phyloP scores from a whole-genome alignment of 1,139 yeast genomes.

The Nematodospora anomalae region DNA sequence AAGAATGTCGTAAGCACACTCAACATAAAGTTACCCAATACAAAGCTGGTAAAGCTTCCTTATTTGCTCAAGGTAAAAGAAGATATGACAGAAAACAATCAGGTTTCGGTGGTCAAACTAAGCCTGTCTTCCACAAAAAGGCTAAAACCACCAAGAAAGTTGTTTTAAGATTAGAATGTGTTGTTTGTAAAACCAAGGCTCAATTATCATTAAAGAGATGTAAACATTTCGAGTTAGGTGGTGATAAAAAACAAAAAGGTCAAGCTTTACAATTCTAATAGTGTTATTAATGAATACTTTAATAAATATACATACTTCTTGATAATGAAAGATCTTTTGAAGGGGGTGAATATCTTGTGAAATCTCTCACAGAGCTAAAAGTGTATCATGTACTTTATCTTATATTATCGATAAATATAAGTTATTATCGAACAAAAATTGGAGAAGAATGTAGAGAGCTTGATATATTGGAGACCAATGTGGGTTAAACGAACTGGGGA shows the following conservation, averaged over 20 bases:
- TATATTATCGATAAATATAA: too few species aligned
- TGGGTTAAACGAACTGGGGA: too few species aligned
- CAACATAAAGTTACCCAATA: conserved; percentile 99
- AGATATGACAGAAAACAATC: conserved; percentile 99
- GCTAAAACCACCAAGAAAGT: conserved; percentile 99
- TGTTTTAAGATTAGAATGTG: conserved; percentile 99
- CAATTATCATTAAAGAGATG: conserved; percentile 99
- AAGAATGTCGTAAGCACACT: conserved; percentile 99
- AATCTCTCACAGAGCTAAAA: too few species aligned
- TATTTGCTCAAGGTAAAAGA: conserved; percentile 99
- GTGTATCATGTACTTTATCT: too few species aligned
- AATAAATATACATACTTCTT: background rate
- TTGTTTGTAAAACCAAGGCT: conserved; percentile 97
- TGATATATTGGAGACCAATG: too few species aligned
- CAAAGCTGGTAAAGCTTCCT: conserved; percentile 99
- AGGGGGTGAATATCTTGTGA: too few species aligned
- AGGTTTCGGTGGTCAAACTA: conserved; percentile 99
- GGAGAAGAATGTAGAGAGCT: too few species aligned
- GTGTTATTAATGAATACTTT: conserved; percentile 7
- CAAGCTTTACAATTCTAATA: conserved; percentile 92
- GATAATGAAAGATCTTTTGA: too few species aligned
- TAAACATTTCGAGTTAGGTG: conserved; percentile 99
- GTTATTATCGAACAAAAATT: too few species aligned
- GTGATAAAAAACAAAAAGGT: conserved; percentile 99
- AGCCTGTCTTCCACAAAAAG: conserved; percentile 99